A percentile compares a stretch with the other conserved stretches of the same genome.
Evolutionary conservation across 176 grass and related monocot genomes (phyloP).

Genomic region (Oryza coarctata): DNA sequence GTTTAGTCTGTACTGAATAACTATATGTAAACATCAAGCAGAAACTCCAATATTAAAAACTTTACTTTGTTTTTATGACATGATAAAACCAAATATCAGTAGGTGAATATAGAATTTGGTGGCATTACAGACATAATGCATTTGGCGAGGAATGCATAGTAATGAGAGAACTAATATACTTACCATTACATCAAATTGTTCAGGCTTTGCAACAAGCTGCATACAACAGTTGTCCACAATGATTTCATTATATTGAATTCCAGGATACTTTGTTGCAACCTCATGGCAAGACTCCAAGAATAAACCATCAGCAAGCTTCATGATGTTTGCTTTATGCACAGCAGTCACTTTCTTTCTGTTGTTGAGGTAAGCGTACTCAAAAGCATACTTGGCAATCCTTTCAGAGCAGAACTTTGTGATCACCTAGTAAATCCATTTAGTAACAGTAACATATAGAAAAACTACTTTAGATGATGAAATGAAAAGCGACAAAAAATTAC

Average conservation of each 20-base stretch:
- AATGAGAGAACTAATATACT: constrained; percentile 10
- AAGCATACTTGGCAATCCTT: constrained; percentile 96
- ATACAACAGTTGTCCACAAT: constrained; percentile 99
- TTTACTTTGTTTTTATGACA: background rate
- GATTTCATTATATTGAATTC: constrained; percentile 87
- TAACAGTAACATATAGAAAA: constrained; percentile 17
- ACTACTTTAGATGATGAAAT: background rate
- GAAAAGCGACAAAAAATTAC: background rate
- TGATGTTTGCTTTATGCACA: constrained; percentile 98
- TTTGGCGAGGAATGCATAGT: background rate
- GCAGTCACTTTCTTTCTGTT: constrained; percentile 98
- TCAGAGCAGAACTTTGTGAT: constrained; percentile 99
- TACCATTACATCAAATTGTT: constrained; percentile 99
- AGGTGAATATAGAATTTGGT: background rate
- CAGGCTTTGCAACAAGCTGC: constrained; percentile 95
- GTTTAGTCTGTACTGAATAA: background rate
- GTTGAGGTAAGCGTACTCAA: constrained; percentile 99
- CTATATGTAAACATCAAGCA: background rate
- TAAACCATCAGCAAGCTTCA: constrained; percentile 98
- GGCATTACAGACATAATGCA: background rate
- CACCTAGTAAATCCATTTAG: constrained; percentile 59
- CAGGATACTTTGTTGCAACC: constrained; percentile 91
- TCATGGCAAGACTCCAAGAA: constrained; percentile 97
- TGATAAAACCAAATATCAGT: constrained; percentile 21
- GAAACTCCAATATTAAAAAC: background rate